A percentile compares a stretch with the other conserved stretches of the same genome.
Conservation (phyloP, 305 asterid species). For the Plantago coronopus region DNA sequence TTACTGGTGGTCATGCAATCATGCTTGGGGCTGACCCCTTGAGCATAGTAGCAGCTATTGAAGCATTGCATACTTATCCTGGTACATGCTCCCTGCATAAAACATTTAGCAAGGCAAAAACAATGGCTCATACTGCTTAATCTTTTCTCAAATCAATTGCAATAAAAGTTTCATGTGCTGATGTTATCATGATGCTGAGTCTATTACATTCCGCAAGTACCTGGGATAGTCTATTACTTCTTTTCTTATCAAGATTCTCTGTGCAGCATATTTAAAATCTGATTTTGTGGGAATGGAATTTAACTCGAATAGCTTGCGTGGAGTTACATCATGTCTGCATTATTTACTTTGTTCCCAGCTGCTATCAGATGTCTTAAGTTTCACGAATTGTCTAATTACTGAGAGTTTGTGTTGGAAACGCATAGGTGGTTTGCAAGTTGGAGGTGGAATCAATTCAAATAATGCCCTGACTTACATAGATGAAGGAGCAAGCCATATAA, state of each 20-base stretch:
- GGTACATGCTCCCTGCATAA: slow-evolving; percentile 39
- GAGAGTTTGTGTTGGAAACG: slow-evolving; percentile 18
- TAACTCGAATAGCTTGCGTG: slow-evolving; percentile 12
- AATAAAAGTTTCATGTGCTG: neutral
- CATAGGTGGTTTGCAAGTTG: slow-evolving; percentile 98
- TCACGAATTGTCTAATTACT: neutral
- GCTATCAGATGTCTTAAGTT: slow-evolving; percentile 11
- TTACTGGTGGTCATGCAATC: slow-evolving; percentile 90
- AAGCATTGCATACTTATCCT: slow-evolving; percentile 87
- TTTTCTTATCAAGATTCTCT: neutral
- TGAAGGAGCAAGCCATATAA: slow-evolving; percentile 97
- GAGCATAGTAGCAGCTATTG: slow-evolving; percentile 73
- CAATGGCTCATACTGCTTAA: neutral
- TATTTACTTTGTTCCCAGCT: neutral
- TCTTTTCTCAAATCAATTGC: neutral
- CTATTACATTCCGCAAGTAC: neutral
- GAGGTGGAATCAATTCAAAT: slow-evolving; percentile 85
- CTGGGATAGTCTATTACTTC: too few relatives aligned
- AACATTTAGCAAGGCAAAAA: neutral
- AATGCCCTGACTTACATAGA: slow-evolving; percentile 78
- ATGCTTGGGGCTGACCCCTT: slow-evolving; percentile 97
- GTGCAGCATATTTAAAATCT: neutral
- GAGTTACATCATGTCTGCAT: neutral
- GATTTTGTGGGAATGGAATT: neutral
- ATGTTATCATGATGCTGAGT: neutral